Evolutionary conservation across 2,329 filamentous ascomycete species (phyloP).

Genomic region (Sclerotinia borealis): DNA sequence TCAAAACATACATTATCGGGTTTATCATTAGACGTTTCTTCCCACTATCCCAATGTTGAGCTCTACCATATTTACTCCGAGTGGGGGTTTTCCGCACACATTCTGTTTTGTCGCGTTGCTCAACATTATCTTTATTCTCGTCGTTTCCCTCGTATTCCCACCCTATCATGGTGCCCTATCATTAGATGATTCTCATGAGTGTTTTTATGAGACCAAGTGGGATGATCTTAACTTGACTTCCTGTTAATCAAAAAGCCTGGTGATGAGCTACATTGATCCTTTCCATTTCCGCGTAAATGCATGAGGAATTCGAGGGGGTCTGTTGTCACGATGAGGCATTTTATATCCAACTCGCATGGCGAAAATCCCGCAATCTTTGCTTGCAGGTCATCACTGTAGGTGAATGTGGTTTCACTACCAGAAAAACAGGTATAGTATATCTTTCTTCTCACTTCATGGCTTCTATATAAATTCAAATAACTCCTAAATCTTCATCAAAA

Average conservation of each 20-base stretch:
- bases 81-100: background rate
- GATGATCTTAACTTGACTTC: background rate
- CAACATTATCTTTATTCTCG: slow-evolving; percentile 11
- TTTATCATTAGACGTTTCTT: background rate
- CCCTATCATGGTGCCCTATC: background rate
- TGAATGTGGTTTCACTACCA: background rate
- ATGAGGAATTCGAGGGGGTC: background rate
- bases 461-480: background rate
- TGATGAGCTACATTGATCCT: background rate
- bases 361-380: slow-evolving; percentile 8
- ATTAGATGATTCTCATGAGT: background rate
- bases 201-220: background rate
- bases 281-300: background rate
- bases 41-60: background rate
- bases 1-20: background rate
- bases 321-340: slow-evolving; percentile 3
- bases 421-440: background rate
- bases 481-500: background rate
- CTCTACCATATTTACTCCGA: background rate
- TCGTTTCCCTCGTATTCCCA: slow-evolving; percentile 1
- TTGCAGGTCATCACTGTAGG: background rate
- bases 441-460: background rate
- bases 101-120: background rate
- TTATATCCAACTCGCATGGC: background rate
- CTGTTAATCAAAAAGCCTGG: background rate